Base-by-base conservation (phyloP, 208 protist genomes). In the Chromosphaera perkinsii region DNA sequence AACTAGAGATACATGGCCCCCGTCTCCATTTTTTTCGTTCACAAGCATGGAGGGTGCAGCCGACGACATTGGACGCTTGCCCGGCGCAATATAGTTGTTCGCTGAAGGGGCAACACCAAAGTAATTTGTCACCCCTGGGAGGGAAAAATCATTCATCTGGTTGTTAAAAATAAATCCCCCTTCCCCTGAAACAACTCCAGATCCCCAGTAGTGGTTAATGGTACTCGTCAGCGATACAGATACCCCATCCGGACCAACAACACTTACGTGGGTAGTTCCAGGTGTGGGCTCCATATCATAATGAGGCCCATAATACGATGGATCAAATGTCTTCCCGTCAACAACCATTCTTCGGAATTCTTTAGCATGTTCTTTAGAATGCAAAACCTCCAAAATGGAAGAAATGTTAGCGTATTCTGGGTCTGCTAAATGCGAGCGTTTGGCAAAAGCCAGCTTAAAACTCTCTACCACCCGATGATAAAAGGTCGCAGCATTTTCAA, bases 131-230 rank as follows among this genome's bases (percentile, higher is more conserved):
- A 45, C 37, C 56, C 64, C 65, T 29, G 73, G 69, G 10, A 54
- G 55, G 12, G 51, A 56, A 48, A 85, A 85, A 39, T 85, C 80
- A 48, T 85, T 70, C 80, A 84, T 83, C 36, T 85, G 56, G 55
- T 85, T 77, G 64, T 85, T 85, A 2, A 84, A 59, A 3, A 83
- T n/a, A 0, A 83, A 42, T 31, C 80, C 80, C n/a, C 54, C 73
- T 2, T 22, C 29, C 33, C 57, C 5, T 4, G 61, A 77, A 0
- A 74, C 24, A 24, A 83, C 17, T 45, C 70, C 77, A 37, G 64
- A 42, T 3, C 80, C 80, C 48, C 80, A 85, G 7, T 31, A 36
- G n/a, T 60, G 55, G 63, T 85, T 85, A n/a, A 85, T 62, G 14
- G 79, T 80, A n/a, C 58, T 65, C 20, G 79, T 84, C 14, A 79